These are phyloP conservation scores for Raphanus hybrid DNA, from an alignment of 441 rosid species.

Conservation along the genomic window DNA sequence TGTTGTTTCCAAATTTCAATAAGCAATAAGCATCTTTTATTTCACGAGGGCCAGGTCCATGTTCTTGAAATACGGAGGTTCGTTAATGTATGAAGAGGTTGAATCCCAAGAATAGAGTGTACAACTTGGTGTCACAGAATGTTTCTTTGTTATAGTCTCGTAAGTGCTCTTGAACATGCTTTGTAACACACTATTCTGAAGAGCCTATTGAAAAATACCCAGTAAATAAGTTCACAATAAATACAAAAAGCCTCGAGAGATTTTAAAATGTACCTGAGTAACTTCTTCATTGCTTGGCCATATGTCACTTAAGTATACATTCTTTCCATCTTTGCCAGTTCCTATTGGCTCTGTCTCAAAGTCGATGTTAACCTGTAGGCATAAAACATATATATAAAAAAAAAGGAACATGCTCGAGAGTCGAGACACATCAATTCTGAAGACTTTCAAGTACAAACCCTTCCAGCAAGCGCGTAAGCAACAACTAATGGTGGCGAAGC, in stretches of 20 bases:
- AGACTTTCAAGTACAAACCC: constrained; percentile 42
- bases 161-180: constrained; percentile 66
- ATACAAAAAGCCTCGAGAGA: not conserved
- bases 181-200: constrained; percentile 59
- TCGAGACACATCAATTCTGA: not conserved
- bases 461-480: constrained; percentile 75
- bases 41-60: constrained; percentile 57
- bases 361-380: constrained; percentile 55
- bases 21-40: constrained; percentile 71
- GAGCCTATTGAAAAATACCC: constrained; percentile 33
- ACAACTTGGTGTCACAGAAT: constrained; percentile 48
- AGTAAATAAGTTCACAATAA: not conserved
- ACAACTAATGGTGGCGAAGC: constrained; percentile 75
- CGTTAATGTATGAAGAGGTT: constrained; percentile 59
- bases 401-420: not conserved
- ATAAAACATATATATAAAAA: not conserved
- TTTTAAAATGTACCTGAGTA: constrained; percentile 46
- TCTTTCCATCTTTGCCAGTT: constrained; percentile 53
- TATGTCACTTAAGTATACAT: constrained; percentile 55
- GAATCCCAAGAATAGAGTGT: constrained; percentile 64
- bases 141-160: constrained; percentile 59
- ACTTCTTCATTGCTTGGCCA: constrained; percentile 68
- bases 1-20: constrained; percentile 61
- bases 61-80: constrained; percentile 66
- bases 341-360: constrained; percentile 65